A percentile compares a stretch with the other conserved stretches of the same genome.
phyloP scores from a whole-genome alignment of 2,329 filamentous ascomycete genomes.

The Sclerotinia minor region DNA sequence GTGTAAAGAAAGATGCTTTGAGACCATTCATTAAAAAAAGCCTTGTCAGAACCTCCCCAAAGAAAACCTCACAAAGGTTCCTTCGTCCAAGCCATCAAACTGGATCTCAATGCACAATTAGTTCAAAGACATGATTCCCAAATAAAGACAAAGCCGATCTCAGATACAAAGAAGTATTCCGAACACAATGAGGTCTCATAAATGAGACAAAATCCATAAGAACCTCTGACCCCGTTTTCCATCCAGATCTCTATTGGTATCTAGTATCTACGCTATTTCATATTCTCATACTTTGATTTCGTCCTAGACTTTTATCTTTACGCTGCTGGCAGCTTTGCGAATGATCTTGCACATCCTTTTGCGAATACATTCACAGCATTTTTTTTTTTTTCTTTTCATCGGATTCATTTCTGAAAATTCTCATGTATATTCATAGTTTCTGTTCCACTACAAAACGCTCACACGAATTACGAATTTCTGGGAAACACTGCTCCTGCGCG shows the following conservation, averaged over 20 bases:
- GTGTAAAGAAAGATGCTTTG: neutral
- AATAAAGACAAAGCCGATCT: neutral
- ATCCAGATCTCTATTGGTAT: slow-evolving; percentile 12
- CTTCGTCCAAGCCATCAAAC: slow-evolving; percentile 12
- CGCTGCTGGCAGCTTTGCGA: slow-evolving; percentile 36
- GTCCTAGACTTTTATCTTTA: slow-evolving; percentile 24
- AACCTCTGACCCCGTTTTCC: slow-evolving; percentile 13
- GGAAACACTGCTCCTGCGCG: neutral
- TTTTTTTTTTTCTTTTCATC: neutral
- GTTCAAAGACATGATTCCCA: slow-evolving; percentile 5
- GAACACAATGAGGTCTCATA: slow-evolving; percentile 12
- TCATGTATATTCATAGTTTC: slow-evolving; percentile 19
- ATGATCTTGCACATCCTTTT: slow-evolving; percentile 24
- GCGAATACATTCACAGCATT: slow-evolving; percentile 4
- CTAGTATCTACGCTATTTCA: slow-evolving; percentile 15
- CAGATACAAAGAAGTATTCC: neutral
- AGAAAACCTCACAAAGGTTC: neutral
- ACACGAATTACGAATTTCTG: neutral
- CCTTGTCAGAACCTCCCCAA: slow-evolving; percentile 7
- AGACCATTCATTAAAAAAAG: neutral
- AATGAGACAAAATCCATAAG: slow-evolving; percentile 21
- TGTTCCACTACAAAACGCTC: too few species aligned
- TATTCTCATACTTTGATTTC: slow-evolving; percentile 1
- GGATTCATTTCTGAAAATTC: slow-evolving; percentile 7
- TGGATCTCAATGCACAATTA: neutral